Conservation (phyloP, 202 grass and related monocot species). For the Bolboschoenoplectus hybrid region DNA sequence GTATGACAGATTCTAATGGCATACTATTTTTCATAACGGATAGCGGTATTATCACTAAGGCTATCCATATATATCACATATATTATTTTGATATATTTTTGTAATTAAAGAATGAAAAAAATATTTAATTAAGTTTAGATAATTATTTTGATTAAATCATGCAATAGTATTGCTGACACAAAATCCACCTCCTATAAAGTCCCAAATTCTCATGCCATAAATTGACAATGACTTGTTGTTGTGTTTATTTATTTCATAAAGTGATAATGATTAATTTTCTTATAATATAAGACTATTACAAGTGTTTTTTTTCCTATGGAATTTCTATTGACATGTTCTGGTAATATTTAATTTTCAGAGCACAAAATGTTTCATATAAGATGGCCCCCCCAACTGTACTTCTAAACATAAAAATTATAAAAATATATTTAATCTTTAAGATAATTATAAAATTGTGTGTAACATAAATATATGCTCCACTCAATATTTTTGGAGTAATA, state of each 20-base stretch:
- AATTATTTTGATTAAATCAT: background rate
- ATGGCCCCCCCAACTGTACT: too few relatives aligned
- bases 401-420: too few relatives aligned
- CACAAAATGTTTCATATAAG: too few relatives aligned
- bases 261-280: background rate
- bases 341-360: too few relatives aligned
- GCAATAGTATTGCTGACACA: background rate
- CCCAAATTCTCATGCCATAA: background rate
- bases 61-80: background rate
- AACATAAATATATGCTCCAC: too few relatives aligned
- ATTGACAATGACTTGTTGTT: background rate
- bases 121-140: background rate
- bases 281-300: background rate
- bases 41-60: too few relatives aligned
- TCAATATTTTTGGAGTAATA: too few relatives aligned
- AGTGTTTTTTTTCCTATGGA: background rate
- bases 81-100: background rate
- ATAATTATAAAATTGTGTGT: too few relatives aligned
- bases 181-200: background rate
- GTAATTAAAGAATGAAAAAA: too few relatives aligned
- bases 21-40: too few relatives aligned
- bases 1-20: too few relatives aligned
- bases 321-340: background rate
- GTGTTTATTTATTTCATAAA: background rate
- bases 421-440: too few relatives aligned